Percentiles rank a stretch among this genome's conserved stretches.
phyloP scores from a whole-genome alignment of 306 rosid genomes.

The Rubus parviflorus region DNA sequence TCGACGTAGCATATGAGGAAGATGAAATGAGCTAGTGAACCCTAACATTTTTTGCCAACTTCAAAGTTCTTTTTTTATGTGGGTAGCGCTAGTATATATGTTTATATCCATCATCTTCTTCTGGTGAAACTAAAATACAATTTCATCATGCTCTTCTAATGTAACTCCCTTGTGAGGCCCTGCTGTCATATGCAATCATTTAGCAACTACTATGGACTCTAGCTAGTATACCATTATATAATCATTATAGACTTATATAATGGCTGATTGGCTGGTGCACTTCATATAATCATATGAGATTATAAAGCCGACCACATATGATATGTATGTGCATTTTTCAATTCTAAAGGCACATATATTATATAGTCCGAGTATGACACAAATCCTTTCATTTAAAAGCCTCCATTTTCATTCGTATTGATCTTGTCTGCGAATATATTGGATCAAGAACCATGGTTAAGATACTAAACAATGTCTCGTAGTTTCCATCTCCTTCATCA shows the following conservation, averaged over 20 bases:
- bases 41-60: not conserved
- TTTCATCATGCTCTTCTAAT: not conserved
- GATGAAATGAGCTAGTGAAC: too few relatives aligned
- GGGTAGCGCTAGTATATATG: not conserved
- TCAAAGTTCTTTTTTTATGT: not conserved
- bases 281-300: not conserved
- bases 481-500: conserved; percentile 12
- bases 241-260: not conserved
- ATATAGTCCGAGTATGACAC: not conserved
- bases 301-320: conserved; percentile 7
- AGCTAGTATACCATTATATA: not conserved
- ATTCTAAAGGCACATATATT: not conserved
- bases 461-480: conserved; percentile 18
- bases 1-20: too few relatives aligned
- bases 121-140: not conserved
- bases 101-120: not conserved
- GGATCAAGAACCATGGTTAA: conserved; percentile 25
- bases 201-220: conserved; percentile 3
- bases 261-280: not conserved
- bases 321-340: not conserved
- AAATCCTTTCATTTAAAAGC: conserved; percentile 11
- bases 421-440: conserved; percentile 36
- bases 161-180: not conserved
- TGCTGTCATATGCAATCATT: conserved; percentile 15
- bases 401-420: conserved; percentile 7